Base-by-base conservation (phyloP, 805 yeast species). In the Candida anglica region DNA sequence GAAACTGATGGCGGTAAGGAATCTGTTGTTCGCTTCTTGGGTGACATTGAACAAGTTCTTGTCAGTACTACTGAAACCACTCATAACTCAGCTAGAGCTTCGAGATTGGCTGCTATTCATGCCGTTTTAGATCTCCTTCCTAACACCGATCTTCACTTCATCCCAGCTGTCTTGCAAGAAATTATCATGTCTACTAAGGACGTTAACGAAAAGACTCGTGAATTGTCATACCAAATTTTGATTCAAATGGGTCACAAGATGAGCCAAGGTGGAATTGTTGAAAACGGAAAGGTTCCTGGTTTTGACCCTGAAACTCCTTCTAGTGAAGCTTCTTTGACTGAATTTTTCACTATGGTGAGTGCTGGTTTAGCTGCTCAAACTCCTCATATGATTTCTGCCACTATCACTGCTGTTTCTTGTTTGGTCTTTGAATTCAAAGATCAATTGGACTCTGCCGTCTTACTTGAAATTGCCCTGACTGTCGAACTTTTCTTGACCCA, bases 361-460 rank as follows among this genome's bases (percentile, higher is more conserved):
- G 98, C 97, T 19, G 99, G 98, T 66, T 69, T 94, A 46, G 96
- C 93, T 23, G 96, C 96, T 37, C 81, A 84, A 44, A 75, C 93
- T 19, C 91, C 94, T 22, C 95, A 91, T 63, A 91, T 91, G 96
- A 85, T 93, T 20, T 86, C 96, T 50, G 97, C 98, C n/a, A 50
- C 72, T 27, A 79, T 93, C 47, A 88, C 96, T 5, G 94, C 96
- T 0, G 67, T 91, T 35, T 81, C 95, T 28, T 81, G 96, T 52
- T 64, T 91, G 28, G 71, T 93, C 25, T 91, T 79, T 59, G 97
- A 93, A 60, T 94, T 86, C 63, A 81, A 81, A 48, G 75, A 75
- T 34, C 64, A 68, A 23, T 68, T 93, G 41, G 75, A 79, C 9
- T 48, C 64, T 17, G 81, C 77, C 10, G 66, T 80, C 33, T 63